phyloP scores from a whole-genome alignment of 2,329 filamentous ascomycete species.

The Plenodomus tracheiphilus region DNA sequence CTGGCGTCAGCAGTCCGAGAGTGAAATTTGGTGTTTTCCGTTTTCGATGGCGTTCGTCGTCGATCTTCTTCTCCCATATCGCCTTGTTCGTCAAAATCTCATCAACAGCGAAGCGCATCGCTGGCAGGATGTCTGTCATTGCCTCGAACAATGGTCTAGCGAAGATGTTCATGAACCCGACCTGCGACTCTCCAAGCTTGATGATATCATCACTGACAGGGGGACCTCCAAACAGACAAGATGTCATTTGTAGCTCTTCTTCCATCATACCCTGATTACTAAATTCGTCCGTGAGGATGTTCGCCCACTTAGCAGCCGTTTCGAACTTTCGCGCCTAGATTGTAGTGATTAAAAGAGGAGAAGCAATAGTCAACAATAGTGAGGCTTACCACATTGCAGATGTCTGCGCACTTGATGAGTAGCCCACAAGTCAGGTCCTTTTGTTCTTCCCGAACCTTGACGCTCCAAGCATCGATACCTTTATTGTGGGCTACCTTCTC shows the following conservation, averaged over 20 bases:
- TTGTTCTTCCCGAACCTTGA: constrained; percentile 73
- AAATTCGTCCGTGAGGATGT: constrained; percentile 94
- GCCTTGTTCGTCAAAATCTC: constrained; percentile 78
- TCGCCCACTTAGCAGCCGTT: constrained; percentile 85
- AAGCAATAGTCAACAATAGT: constrained; percentile 4
- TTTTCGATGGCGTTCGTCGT: constrained; percentile 62
- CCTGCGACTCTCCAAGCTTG: constrained; percentile 83
- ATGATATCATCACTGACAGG: constrained; percentile 80
- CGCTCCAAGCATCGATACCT: constrained; percentile 72
- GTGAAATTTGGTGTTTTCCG: constrained; percentile 35
- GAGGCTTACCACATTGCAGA: constrained; percentile 88
- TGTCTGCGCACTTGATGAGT: constrained; percentile 96
- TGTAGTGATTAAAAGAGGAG: constrained; percentile 9
- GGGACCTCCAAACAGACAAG: constrained; percentile 78
- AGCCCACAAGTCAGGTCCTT: constrained; percentile 84
- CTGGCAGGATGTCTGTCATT: constrained; percentile 82
- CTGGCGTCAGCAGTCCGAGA: constrained; percentile 25
- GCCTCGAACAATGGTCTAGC: constrained; percentile 89
- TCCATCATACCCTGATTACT: constrained; percentile 93
- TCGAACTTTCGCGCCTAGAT: constrained; percentile 78
- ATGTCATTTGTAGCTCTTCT: constrained; percentile 79
- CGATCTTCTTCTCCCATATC: constrained; percentile 71
- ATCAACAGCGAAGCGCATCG: constrained; percentile 79
- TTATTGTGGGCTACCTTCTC: constrained; percentile 72
- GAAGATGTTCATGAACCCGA: constrained; percentile 96